Evolutionary conservation across 2,329 filamentous ascomycete genomes (phyloP).

Genomic region (Ophiognomonia clavigignenti-juglandacearum): DNA sequence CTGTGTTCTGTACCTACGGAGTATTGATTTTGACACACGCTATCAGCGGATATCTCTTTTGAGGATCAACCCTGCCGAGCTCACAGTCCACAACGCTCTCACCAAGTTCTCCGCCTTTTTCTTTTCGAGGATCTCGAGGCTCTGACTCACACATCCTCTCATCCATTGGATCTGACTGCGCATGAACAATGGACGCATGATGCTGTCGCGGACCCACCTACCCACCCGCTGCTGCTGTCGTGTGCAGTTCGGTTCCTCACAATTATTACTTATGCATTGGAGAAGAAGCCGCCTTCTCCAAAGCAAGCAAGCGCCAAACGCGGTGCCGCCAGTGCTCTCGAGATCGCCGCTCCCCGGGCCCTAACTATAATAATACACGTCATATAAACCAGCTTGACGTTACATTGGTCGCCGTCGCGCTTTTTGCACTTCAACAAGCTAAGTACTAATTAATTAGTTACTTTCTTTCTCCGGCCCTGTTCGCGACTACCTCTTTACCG

Average conservation of each 20-base stretch:
- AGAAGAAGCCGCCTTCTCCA: neutral
- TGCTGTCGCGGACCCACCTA: too few species aligned
- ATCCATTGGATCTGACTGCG: too few species aligned
- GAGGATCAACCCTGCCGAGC: neutral
- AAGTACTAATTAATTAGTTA: too few species aligned
- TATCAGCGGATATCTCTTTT: neutral
- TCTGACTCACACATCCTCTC: neutral
- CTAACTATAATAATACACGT: too few species aligned
- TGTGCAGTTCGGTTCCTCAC: neutral
- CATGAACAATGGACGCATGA: too few species aligned
- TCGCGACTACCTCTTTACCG: too few species aligned
- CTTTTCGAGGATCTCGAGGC: neutral
- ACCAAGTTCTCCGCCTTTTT: neutral
- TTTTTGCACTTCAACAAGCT: too few species aligned
- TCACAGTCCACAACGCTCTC: neutral
- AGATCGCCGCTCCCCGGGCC: too few species aligned
- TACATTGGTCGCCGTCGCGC: too few species aligned
- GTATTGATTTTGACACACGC: neutral
- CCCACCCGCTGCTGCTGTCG: neutral
- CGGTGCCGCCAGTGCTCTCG: neutral
- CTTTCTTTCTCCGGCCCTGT: too few species aligned
- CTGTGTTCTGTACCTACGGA: too few species aligned
- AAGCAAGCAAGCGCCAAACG: slow-evolving; percentile 7
- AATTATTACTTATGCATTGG: neutral
- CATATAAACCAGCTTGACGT: too few species aligned